Base-by-base conservation (phyloP, 1,139 yeast genomes). In the Geotrichum candidum region DNA sequence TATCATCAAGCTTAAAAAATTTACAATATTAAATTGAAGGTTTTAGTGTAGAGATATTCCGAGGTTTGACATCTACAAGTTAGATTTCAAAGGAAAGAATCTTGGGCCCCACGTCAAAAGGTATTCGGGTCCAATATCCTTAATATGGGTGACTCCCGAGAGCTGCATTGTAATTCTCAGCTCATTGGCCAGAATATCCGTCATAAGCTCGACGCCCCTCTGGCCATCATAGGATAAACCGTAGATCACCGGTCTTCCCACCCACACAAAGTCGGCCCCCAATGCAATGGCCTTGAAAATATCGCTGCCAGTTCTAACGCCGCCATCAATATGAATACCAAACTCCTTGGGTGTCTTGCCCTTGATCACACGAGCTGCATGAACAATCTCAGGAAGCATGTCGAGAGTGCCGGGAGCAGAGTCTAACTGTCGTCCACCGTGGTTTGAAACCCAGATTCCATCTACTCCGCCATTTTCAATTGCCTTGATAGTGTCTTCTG, bases 401-500 rank as follows among this genome's bases (percentile, higher is more conserved):
- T 58, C 61, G n/a, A 58, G 51, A n/a, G 61, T 58, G 13, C 60
- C 60, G 9, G 56, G 56, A 1, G 60, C 61, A 9, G 59, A 55
- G 54, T 58, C 61, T 9, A 58, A 50, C 45, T 58, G 61, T 27
- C 61, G 9, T n/a, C 61, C 61, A 5, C 61, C 61, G 25, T 58
- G 61, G 35, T 58, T 58, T 10, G 59, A 55, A 11, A 58, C 61
- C 61, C 61, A 58, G n/a, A 58, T 58, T 48, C 61, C 61, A n/a
- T 57, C 51, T 1, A 58, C 61, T 11, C 61, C 58, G 13, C 50
- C 54, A 15, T 54, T 57, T 27, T 57, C 60, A 11, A 58, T 56
- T n/a, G 61, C 61, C 41, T 51, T 45, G 27, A 51, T 53, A 3
- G 61, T 56, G 48, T 58, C 61, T 35, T 58, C 61, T 23, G 61